A percentile compares a stretch with the other conserved stretches of the same genome.
phyloP scores from a whole-genome alignment of 2,329 filamentous ascomycete genomes.

The Cladosporium sp. region DNA sequence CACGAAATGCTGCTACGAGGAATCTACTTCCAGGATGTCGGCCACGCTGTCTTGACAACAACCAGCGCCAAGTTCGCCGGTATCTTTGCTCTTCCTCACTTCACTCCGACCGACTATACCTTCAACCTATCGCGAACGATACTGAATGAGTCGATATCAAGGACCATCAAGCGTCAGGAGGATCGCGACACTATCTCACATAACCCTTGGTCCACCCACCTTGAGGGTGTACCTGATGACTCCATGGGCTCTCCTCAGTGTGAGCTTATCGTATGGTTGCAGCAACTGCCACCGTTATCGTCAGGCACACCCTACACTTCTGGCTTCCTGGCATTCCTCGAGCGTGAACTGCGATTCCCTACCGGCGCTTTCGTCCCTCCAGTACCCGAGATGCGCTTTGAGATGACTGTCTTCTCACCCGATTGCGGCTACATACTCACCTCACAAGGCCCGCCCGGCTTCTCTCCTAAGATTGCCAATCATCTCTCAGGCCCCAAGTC shows the following conservation, averaged over 20 bases:
- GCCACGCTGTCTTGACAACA: slow-evolving; percentile 78
- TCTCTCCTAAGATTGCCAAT: slow-evolving; percentile 51
- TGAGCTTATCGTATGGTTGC: slow-evolving; percentile 85
- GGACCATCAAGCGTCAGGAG: slow-evolving; percentile 67
- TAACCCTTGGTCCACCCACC: slow-evolving; percentile 76
- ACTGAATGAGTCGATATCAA: slow-evolving; percentile 71
- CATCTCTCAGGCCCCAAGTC: slow-evolving; percentile 61
- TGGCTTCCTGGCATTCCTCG: slow-evolving; percentile 53
- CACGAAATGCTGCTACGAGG: slow-evolving; percentile 82
- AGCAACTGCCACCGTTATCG: slow-evolving; percentile 54
- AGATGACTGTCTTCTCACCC: slow-evolving; percentile 63
- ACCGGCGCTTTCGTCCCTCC: slow-evolving; percentile 57
- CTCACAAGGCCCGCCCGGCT: slow-evolving; percentile 60
- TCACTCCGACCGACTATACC: slow-evolving; percentile 62
- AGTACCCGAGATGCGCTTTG: slow-evolving; percentile 58
- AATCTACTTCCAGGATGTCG: slow-evolving; percentile 80
- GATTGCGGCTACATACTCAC: slow-evolving; percentile 68
- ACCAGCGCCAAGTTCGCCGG: slow-evolving; percentile 92
- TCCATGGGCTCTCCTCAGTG: slow-evolving; percentile 70
- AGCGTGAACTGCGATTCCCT: slow-evolving; percentile 62
- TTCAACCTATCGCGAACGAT: slow-evolving; percentile 56
- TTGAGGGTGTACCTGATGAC: slow-evolving; percentile 56
- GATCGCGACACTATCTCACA: slow-evolving; percentile 53
- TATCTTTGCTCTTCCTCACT: slow-evolving; percentile 84
- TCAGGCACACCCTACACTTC: slow-evolving; percentile 29